These are phyloP conservation scores for Telopea speciosissima DNA, from an alignment of 177 flowering plant species.

Conservation along the genomic window DNA sequence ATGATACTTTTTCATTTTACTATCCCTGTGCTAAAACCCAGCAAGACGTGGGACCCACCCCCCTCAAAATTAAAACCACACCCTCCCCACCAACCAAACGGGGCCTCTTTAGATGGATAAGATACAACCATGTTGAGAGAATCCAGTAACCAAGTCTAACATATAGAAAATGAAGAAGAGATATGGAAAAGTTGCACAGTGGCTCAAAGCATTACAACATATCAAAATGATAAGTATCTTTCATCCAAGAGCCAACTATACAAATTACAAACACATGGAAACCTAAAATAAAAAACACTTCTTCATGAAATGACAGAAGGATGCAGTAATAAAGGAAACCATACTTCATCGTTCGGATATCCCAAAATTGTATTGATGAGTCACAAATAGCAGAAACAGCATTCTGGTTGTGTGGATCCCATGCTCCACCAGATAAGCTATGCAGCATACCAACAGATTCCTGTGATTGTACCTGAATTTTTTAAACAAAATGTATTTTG, in stretches of 20 bases:
- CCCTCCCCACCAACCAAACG: too few relatives aligned
- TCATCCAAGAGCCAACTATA: not conserved
- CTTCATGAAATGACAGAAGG: not conserved
- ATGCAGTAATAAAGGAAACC: conserved; percentile 13
- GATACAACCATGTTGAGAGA: not conserved
- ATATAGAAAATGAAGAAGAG: not conserved
- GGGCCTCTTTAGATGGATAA: too few relatives aligned
- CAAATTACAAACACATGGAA: not conserved
- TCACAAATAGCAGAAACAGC: conserved; percentile 77
- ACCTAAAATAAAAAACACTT: not conserved
- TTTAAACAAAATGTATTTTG: conserved; percentile 15
- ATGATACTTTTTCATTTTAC: too few relatives aligned
- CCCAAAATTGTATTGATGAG: conserved; percentile 86
- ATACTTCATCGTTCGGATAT: conserved; percentile 90
- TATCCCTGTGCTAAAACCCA: too few relatives aligned
- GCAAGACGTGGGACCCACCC: too few relatives aligned
- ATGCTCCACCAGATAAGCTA: conserved; percentile 84
- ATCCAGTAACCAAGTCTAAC: not conserved
- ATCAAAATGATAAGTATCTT: not conserved
- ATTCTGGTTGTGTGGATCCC: conserved; percentile 95
- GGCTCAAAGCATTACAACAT: not conserved
- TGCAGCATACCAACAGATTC: conserved; percentile 86
- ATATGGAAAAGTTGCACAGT: not conserved
- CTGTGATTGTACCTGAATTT: conserved; percentile 71
- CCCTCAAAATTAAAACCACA: too few relatives aligned